These are phyloP conservation scores for Puccinia coronata DNA, from an alignment of 1,284 basidiomycete genomes.

Conservation along the genomic window DNA sequence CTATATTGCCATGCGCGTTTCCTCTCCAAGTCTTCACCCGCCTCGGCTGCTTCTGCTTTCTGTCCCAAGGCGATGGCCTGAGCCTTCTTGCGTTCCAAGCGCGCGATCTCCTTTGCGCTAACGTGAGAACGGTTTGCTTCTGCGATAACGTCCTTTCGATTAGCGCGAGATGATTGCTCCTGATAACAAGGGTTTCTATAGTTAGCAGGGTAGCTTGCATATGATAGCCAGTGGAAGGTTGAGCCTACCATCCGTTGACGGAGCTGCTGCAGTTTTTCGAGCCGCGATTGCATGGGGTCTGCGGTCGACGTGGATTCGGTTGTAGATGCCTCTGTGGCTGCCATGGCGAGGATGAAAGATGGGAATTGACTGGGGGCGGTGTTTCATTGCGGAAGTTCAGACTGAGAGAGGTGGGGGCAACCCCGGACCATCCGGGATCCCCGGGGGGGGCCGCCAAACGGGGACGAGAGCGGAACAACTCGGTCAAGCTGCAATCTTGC, in stretches of 20 bases:
- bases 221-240: not conserved
- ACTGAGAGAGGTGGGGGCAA: no score
- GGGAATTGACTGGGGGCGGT: not conserved
- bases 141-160: slow-evolving; percentile 77
- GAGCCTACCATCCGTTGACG: slow-evolving; percentile 4
- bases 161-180: slow-evolving; percentile 70
- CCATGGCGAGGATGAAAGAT: not conserved
- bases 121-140: slow-evolving; percentile 76
- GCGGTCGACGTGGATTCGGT: not conserved
- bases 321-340: not conserved
- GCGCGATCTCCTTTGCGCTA: slow-evolving; percentile 72
- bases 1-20: slow-evolving; percentile 90
- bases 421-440: no score
- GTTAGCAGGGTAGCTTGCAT: not conserved
- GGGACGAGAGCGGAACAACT: no score
- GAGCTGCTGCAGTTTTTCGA: slow-evolving; percentile 16
- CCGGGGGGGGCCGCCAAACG: no score
- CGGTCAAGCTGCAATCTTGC: no score
- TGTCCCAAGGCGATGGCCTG: slow-evolving; percentile 81
- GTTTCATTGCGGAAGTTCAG: no score
- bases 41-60: slow-evolving; percentile 83
- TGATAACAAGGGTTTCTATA: slow-evolving; percentile 62
- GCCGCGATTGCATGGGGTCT: slow-evolving; percentile 16
- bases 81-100: slow-evolving; percentile 80
- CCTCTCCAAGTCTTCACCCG: slow-evolving; percentile 71